Base-by-base conservation (phyloP, 2,329 filamentous ascomycete species). In the Xylariaceae sp. region DNA sequence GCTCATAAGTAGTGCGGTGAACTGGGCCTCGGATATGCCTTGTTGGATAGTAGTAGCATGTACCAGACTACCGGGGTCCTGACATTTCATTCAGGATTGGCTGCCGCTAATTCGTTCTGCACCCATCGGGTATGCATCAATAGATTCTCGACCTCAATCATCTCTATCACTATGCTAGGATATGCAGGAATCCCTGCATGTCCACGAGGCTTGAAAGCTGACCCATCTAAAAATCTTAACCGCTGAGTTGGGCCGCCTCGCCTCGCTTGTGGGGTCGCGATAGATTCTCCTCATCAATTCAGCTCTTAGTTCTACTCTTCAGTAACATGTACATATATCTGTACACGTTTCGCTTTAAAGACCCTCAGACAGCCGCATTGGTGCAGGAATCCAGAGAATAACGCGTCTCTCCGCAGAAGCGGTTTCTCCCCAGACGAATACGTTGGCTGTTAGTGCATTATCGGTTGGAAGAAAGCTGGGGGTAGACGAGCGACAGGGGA, bases 381-480 rank as follows among this genome's bases (percentile, higher is more conserved):
- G n/a, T n/a, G n/a, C n/a, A n/a, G n/a, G n/a, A n/a, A n/a, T n/a
- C n/a, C n/a, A n/a, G n/a, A n/a, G n/a, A n/a, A n/a, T n/a, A n/a
- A n/a, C n/a, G n/a, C n/a, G n/a, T n/a, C 32, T 40, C 47, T 32
- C 47, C 42, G 42, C 39, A 46, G 39, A 42, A 23, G 27, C 32
- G 43, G 29, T 22, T 40, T 46, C 39, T 49, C 23, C 47, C 42
- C 46, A n/a, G n/a, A n/a, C n/a, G n/a, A n/a, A n/a, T n/a, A n/a
- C n/a, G n/a, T n/a, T n/a, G n/a, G n/a, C n/a, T n/a, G n/a, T n/a
- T 42, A 45, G 42, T 22, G 37, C 42, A 36, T 10, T 27, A 19
- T 39, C 43, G 34, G 35, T 44, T 43, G 44, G 44, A 23, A 21
- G 22, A 17, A 27, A 25, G 42, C 16, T 37, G 27, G 42, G 36